Conservation (phyloP, 768 basidiomycete genomes). For the Multifurca ochricompacta region DNA sequence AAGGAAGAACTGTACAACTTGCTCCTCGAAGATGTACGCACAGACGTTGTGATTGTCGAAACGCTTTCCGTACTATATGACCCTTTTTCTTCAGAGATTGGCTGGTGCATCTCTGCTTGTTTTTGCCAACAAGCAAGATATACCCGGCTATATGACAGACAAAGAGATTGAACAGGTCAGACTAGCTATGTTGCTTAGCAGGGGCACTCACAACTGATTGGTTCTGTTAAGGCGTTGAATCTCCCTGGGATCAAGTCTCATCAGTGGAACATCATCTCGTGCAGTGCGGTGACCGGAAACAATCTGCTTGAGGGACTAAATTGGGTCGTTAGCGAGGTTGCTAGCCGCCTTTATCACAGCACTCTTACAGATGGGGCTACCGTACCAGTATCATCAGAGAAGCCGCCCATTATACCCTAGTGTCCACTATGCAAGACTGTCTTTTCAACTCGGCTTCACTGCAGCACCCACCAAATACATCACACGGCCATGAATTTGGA, state of each 20-base stretch:
- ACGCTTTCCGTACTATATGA: not conserved
- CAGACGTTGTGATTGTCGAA: not conserved
- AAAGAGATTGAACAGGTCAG: constrained; percentile 78
- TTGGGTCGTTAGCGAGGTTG: constrained; percentile 89
- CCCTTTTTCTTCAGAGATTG: constrained; percentile 52
- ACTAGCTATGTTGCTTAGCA: constrained; percentile 20
- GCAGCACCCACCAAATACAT: too few relatives aligned
- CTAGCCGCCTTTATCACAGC: constrained; percentile 79
- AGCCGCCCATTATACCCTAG: not conserved
- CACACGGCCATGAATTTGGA: too few relatives aligned
- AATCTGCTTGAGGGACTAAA: constrained; percentile 81
- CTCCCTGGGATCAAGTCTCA: constrained; percentile 79
- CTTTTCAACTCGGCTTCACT: too few relatives aligned
- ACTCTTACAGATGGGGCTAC: constrained; percentile 25
- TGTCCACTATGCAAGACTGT: not conserved
- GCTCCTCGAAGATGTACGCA: constrained; percentile 78
- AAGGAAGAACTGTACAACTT: constrained; percentile 78
- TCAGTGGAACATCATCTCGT: constrained; percentile 82
- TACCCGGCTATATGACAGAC: constrained; percentile 77
- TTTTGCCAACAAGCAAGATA: constrained; percentile 97
- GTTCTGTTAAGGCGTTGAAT: constrained; percentile 56
- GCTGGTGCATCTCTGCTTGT: constrained; percentile 94
- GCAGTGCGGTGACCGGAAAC: constrained; percentile 85
- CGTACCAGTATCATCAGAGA: not conserved
- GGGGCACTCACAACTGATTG: not conserved